These are phyloP conservation scores for Spatholobus suberectus DNA, from an alignment of 306 rosid genomes.

Conservation along the genomic window DNA sequence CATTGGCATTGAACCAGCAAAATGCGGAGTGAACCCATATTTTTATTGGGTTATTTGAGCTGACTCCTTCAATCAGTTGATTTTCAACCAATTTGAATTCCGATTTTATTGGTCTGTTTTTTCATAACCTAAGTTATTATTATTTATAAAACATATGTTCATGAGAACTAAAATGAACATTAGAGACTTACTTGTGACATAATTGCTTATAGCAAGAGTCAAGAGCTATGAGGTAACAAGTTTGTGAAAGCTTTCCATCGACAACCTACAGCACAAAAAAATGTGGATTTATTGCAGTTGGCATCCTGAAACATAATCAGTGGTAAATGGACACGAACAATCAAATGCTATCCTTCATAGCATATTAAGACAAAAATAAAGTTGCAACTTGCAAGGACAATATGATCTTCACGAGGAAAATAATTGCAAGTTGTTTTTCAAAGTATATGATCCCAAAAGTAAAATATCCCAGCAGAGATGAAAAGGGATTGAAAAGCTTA, in stretches of 20 bases:
- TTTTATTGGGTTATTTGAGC: background rate
- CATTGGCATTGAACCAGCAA: background rate
- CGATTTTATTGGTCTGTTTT: background rate
- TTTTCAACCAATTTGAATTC: background rate
- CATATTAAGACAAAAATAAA: slow-evolving; percentile 21
- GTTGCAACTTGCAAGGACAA: background rate
- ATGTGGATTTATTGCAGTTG: slow-evolving; percentile 31
- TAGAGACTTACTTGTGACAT: slow-evolving; percentile 70
- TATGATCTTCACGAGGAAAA: background rate
- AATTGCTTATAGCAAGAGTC: slow-evolving; percentile 89
- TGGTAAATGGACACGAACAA: slow-evolving; percentile 4
- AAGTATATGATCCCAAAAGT: background rate
- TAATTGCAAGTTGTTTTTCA: background rate
- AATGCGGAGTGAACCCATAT: background rate
- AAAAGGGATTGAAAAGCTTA: slow-evolving; percentile 46
- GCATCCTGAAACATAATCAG: slow-evolving; percentile 41
- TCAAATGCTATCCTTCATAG: slow-evolving; percentile 15
- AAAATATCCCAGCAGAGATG: slow-evolving; percentile 14
- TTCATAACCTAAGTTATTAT: background rate
- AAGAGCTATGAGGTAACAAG: slow-evolving; percentile 93
- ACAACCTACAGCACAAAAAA: slow-evolving; percentile 72
- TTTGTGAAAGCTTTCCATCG: slow-evolving; percentile 97
- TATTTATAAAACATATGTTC: background rate
- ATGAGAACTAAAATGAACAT: slow-evolving; percentile 3
- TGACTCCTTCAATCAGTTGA: background rate